phyloP scores from a whole-genome alignment of 2,329 filamentous ascomycete genomes.

The Pseudopyrenochaeta lycopersici region DNA sequence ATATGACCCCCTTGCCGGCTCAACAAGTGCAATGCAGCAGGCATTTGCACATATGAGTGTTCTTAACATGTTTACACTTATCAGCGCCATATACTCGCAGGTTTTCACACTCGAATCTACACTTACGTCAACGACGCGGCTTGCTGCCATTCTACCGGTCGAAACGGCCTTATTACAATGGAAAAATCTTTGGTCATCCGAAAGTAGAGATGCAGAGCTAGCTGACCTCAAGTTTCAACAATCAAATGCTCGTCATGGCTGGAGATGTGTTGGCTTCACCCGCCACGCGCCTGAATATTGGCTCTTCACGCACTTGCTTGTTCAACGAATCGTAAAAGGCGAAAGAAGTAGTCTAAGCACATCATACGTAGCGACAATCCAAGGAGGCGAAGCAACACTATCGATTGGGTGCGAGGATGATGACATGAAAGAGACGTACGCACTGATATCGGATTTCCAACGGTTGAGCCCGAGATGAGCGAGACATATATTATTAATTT shows the following conservation, averaged over 20 bases:
- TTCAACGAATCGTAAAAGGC: not conserved
- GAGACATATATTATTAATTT: too few relatives aligned
- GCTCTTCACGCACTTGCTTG: not conserved
- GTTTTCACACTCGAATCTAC: not conserved
- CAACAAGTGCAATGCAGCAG: not conserved
- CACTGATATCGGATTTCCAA: too few relatives aligned
- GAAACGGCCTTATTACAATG: not conserved
- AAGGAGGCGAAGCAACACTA: too few relatives aligned
- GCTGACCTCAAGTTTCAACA: not conserved
- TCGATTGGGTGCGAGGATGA: too few relatives aligned
- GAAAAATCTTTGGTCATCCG: slow-evolving; percentile 6
- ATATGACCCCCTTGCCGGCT: not conserved
- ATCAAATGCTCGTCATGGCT: not conserved
- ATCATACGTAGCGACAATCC: too few relatives aligned
- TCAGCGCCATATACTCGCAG: slow-evolving; percentile 6
- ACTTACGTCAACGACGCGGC: not conserved
- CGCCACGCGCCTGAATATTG: slow-evolving; percentile 2
- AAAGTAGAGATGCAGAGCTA: slow-evolving; percentile 3
- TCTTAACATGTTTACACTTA: slow-evolving; percentile 10
- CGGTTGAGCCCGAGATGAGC: too few relatives aligned
- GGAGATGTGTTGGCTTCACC: slow-evolving; percentile 4
- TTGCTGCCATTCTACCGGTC: not conserved
- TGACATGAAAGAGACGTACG: too few relatives aligned
- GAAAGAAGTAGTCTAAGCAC: not conserved
- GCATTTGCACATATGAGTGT: slow-evolving; percentile 6